Percentiles rank a stretch among this genome's conserved stretches.
Conservation (phyloP, 148 eudicot species). For the Hydrangea macrophylla region DNA sequence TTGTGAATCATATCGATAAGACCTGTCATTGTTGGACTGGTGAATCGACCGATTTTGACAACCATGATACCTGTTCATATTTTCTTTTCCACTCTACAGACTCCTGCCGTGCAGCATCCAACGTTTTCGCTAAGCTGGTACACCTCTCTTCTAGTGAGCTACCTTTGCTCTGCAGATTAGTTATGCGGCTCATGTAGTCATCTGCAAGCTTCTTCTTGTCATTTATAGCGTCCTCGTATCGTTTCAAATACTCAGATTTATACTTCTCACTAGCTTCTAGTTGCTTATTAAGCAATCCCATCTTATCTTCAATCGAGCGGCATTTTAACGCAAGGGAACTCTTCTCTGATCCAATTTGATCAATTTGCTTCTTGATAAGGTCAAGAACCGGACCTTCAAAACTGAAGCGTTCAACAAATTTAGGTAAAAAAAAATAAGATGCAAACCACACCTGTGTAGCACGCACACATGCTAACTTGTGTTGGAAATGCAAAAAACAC, state of each 20-base stretch:
- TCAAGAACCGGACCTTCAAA: conserved; percentile 91
- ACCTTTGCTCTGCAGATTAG: conserved; percentile 70
- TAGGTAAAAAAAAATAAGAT: conserved; percentile 14
- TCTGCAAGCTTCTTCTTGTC: conserved; percentile 85
- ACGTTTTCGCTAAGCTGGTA: conserved; percentile 60
- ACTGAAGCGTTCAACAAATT: conserved; percentile 32
- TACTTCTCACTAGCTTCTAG: conserved; percentile 83
- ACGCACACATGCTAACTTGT: too few species aligned
- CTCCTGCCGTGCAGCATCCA: conserved; percentile 60
- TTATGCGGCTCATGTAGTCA: conserved; percentile 80
- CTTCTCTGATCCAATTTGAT: conserved; percentile 78
- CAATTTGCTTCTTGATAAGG: conserved; percentile 81
- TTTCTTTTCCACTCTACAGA: conserved; percentile 82
- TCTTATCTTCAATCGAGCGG: conserved; percentile 81
- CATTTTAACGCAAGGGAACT: conserved; percentile 70
- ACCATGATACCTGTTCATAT: conserved; percentile 59
- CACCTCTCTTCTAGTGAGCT: conserved; percentile 89
- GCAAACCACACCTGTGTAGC: too few species aligned
- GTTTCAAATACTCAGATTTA: conserved; percentile 84
- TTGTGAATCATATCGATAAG: too few species aligned
- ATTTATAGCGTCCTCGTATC: conserved; percentile 82
- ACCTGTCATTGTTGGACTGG: too few species aligned
- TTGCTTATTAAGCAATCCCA: conserved; percentile 76
- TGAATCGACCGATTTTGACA: too few species aligned
- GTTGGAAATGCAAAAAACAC: too few species aligned